Percentiles rank a stretch among this genome's conserved stretches.
Conservation (phyloP, 176 grass and related monocot genomes). For the Aegilops bicornis region DNA sequence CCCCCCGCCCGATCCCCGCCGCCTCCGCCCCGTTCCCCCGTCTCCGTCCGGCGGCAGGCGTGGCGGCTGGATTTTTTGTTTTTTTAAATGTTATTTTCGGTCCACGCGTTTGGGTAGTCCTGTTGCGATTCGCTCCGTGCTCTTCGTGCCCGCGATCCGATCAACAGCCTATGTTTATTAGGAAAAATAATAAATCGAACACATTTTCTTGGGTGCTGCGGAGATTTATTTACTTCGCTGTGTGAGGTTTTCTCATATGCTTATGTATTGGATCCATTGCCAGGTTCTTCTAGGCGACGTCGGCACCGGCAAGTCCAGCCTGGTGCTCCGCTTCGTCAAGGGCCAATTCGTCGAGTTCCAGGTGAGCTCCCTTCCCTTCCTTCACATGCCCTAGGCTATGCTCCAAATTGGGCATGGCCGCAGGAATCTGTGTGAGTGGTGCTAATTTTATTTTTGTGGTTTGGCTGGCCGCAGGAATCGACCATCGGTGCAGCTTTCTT, state of each 20-base stretch:
- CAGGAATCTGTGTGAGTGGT: background rate
- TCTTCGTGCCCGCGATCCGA: no score
- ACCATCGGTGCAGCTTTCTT: constrained; percentile 95
- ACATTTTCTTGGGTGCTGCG: background rate
- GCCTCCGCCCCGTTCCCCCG: background rate
- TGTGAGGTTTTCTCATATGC: background rate
- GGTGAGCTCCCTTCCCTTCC: constrained; percentile 30
- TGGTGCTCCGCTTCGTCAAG: constrained; percentile 92
- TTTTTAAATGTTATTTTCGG: background rate
- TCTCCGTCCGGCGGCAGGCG: no score
- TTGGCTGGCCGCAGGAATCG: constrained; percentile 54
- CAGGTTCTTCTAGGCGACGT: constrained; percentile 98
- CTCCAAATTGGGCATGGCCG: background rate
- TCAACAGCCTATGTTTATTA: background rate
- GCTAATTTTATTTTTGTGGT: background rate
- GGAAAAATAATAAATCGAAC: background rate
- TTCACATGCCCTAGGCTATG: background rate
- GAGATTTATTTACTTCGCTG: background rate
- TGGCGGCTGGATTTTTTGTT: background rate
- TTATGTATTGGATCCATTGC: background rate
- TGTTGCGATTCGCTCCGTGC: background rate
- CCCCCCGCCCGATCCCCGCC: background rate
- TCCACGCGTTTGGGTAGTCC: background rate
- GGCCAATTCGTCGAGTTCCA: constrained; percentile 99
- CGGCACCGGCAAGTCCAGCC: constrained; percentile 88